phyloP scores from a whole-genome alignment of 495 filamentous ascomycete species.

The Xylaria telfairii region DNA sequence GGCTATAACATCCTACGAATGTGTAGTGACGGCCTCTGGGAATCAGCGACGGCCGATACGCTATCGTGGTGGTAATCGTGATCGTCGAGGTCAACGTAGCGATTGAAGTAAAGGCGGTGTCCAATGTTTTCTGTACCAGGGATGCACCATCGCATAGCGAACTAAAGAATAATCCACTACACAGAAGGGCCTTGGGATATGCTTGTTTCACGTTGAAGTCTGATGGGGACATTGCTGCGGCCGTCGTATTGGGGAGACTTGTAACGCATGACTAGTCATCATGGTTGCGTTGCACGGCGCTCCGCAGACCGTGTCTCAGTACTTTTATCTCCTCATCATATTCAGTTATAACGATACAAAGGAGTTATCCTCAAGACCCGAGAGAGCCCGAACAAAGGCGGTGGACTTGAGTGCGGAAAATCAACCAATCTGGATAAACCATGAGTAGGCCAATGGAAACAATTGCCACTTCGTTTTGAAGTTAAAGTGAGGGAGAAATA shows the following conservation, averaged over 20 bases:
- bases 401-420: constrained; percentile 30
- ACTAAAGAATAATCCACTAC: constrained; percentile 26
- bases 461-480: background rate
- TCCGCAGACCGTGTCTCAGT: constrained; percentile 18
- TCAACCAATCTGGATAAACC: constrained; percentile 29
- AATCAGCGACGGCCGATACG: constrained; percentile 29
- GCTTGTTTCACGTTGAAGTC: constrained; percentile 27
- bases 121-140: constrained; percentile 14
- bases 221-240: constrained; percentile 24
- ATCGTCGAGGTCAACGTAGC: constrained; percentile 19
- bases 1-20: constrained; percentile 30
- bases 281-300: background rate
- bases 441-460: constrained; percentile 18
- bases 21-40: constrained; percentile 26
- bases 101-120: constrained; percentile 12
- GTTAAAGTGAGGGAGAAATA: background rate
- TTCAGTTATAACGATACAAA: constrained; percentile 32
- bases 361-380: constrained; percentile 15
- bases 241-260: constrained; percentile 27
- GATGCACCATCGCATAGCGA: constrained; percentile 28
- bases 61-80: constrained; percentile 35
- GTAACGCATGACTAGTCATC: constrained; percentile 27
- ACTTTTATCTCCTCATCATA: constrained; percentile 27
- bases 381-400: constrained; percentile 33
- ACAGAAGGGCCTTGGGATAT: constrained; percentile 26